Evolutionary conservation across 2,329 filamentous ascomycete species (phyloP).

Genomic region (Cytospora chrysosperma): DNA sequence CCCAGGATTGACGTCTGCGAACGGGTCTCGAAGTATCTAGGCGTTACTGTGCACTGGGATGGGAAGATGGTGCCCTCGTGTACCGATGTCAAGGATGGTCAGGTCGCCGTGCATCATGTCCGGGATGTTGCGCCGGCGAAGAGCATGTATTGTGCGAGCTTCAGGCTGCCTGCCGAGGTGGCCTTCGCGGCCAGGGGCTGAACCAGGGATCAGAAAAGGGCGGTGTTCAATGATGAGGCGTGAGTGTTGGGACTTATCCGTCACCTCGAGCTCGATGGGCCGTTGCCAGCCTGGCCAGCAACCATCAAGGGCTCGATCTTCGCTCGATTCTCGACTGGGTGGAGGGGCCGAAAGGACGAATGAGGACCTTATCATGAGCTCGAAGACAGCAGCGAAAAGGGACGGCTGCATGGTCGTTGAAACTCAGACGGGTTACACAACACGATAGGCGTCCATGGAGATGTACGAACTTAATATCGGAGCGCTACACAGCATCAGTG

Average conservation of each 20-base stretch:
- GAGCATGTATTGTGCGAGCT: conserved; percentile 94
- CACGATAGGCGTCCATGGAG: not conserved
- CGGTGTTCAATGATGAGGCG: not conserved
- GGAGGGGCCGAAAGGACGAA: not conserved
- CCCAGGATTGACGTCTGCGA: conserved; percentile 64
- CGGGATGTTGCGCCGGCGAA: conserved; percentile 90
- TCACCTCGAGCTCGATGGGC: not conserved
- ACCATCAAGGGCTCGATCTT: not conserved
- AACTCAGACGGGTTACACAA: conserved; percentile 15
- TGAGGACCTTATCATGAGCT: conserved; percentile 12
- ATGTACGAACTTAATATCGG: not conserved
- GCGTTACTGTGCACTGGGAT: conserved; percentile 49
- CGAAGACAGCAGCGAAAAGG: not conserved
- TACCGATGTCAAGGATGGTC: conserved; percentile 42
- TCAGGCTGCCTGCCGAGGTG: conserved; percentile 77
- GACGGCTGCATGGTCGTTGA: conserved; percentile 5
- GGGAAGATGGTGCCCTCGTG: not conserved
- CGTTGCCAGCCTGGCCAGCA: not conserved
- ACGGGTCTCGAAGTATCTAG: conserved; percentile 62
- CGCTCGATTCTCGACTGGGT: not conserved
- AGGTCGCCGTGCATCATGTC: conserved; percentile 65
- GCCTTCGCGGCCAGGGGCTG: conserved; percentile 61
- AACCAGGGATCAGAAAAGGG: conserved; percentile 23
- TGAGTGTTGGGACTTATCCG: not conserved
- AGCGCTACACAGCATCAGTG: not conserved